Conservation (phyloP, 768 basidiomycete species). For the Leccinum fibrillosum region DNA sequence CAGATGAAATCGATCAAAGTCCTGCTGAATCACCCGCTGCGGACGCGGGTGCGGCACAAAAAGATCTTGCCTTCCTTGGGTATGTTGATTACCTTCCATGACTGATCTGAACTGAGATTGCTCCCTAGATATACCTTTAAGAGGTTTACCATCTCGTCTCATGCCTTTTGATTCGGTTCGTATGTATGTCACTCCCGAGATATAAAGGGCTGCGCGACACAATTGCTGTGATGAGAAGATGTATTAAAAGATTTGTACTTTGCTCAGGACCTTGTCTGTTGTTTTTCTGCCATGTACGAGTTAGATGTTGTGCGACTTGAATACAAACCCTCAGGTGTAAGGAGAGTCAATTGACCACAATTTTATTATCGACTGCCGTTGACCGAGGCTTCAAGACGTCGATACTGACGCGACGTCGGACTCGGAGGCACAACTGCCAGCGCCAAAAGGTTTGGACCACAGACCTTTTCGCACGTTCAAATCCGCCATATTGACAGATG, state of each 20-base stretch:
- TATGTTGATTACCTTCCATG: slow-evolving; percentile 25
- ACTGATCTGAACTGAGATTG: neutral
- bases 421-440: neutral
- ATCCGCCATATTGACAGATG: slow-evolving; percentile 12
- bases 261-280: neutral
- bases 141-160: slow-evolving; percentile 63
- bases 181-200: neutral
- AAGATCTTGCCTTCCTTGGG: slow-evolving; percentile 69
- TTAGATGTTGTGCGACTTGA: neutral
- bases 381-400: too few relatives aligned
- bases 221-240: neutral
- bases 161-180: slow-evolving; percentile 39
- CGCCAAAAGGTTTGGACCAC: neutral
- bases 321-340: neutral
- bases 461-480: slow-evolving; percentile 1
- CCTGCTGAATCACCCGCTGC: slow-evolving; percentile 45
- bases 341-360: too few relatives aligned
- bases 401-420: too few relatives aligned
- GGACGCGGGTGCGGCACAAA: slow-evolving; percentile 39
- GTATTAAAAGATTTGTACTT: slow-evolving; percentile 4
- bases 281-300: neutral
- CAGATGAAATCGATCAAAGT: slow-evolving; percentile 84
- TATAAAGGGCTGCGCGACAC: neutral
- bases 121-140: slow-evolving; percentile 71
- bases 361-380: too few relatives aligned